Evolutionary conservation across 805 yeast genomes (phyloP), one percentile per base, ranked within the genome.

Genomic region (Torulaspora indica): DNA sequence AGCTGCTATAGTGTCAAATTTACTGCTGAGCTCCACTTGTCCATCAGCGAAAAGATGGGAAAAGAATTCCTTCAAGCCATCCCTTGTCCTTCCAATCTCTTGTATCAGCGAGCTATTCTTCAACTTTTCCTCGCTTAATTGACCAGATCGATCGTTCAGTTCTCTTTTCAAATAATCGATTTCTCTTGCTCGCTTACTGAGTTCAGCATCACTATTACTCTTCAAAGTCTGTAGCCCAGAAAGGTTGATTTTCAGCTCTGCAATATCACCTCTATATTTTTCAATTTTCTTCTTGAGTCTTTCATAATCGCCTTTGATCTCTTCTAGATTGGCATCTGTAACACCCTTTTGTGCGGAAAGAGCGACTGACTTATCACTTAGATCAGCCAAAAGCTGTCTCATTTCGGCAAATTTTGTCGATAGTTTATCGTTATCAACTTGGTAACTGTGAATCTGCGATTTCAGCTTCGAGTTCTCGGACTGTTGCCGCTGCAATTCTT

Each of bases 71-170:
- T 25, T 42, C 1, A 47, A 4, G 12, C 40, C 35, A 15, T 40
- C 42, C 32, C 48, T 45, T 40, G 49, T 33, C 24, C 40, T 39
- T 7, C 40, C 35, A 47, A 54, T 32, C 33, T 61, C 61, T 18
- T 54, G 52, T 4, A 57, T 22, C 5, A 62, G 39, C 1, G 58
- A 49, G 27, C 52, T 47, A 37, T 55, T 68, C 42, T 63, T 69
- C 9, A 72, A 58, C 42, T 71, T 74, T 49, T 74, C 77, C 43
- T 74, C 78, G 7, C 74, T 71, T 32, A 75, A 58, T 37, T 71
- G 64, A 1, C 77, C 76, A 8, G 76, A 66, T 18, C 69, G 60
- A 43, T 72, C 72, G 55, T 73, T 72, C 5, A 72, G 48, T 40
- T 66, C 70, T 29, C 61, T 46, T 45, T 63, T 67, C 27, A 71